Base-by-base conservation (phyloP, 2,329 filamentous ascomycete species). In the Chaetomium sp. region DNA sequence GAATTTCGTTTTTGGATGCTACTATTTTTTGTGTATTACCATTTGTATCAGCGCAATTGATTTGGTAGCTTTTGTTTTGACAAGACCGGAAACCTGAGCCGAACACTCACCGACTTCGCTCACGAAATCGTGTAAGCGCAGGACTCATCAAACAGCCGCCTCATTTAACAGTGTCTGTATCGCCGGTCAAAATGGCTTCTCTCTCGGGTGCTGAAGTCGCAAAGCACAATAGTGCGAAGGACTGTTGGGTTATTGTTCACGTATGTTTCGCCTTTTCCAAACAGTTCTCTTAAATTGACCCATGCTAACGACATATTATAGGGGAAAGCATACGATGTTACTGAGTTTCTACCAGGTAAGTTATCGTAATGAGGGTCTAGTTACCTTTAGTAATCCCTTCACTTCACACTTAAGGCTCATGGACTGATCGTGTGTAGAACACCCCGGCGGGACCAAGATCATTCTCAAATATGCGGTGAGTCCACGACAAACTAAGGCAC, bases 191-290 rank as follows among this genome's bases (percentile, higher is more conserved):
- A 60, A 58, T 57, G 55, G 75, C 77, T 72, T 68, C 69, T 53
- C 68, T 82, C 53, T 79, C 74, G 12, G 80, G 80, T 44, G 72
- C 69, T 50, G 78, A 82, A 52, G 74, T 82, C 56, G 77, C 78
- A 27, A 74, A 90, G 75, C 92, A 97, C 77, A 87, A 87, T 74
- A 86, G 77, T 65, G 80, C 81, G 65, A 84, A 95, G 64, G 92
- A 89, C 50, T 95, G 91, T 74, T 96, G 91, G 91, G 89, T 95
- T 46, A 89, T 95, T 67, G 82, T 95, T 58, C 88, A 95, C 72
- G 88, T 82, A 71, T 60, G 74, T 52, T 42, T 11, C 11, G 9
- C 45, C 50, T 52, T 12, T 36, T 27, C 10, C 9, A 9, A 12
- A 3, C 1, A 12, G 1, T 35, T n/a, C n/a, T 14, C 1, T 7